Evolutionary conservation across 2,329 filamentous ascomycete species (phyloP), one percentile per base, ranked within the genome.

Genomic region (Microascus cirrosus): DNA sequence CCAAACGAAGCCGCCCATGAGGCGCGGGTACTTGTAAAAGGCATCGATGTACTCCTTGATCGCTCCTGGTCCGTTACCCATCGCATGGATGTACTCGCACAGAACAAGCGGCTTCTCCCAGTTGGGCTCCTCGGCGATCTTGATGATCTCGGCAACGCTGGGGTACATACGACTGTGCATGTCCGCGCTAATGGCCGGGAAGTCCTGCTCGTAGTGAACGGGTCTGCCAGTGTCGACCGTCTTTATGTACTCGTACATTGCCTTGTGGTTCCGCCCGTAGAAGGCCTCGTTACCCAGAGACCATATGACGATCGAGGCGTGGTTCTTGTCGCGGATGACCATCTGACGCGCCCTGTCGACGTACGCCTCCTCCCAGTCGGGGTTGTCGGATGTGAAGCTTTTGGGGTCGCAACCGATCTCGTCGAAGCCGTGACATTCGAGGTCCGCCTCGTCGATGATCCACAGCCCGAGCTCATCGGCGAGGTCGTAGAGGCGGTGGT

Each of bases 261-360:
- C 81, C 54, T 76, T 77, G 58, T 86, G 83, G 60, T 89, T 89
- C 1, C 72, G 71, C 0, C 86, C 86, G 59, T 87, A 88, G 63
- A 87, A 89, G 0, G 85, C 77, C 65, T 89, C 86, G 59, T 89
- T 90, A 0, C 86, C 86, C 0, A 90, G 72, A 20, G 82, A 86
- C 87, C 86, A 90, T 56, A 89, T 80, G 52, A 89, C 80, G 2
- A 90, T 73, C 6, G 76, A 85, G 0, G 85, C 73, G 62, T 87
- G 83, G 56, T 89, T 78, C 62, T 74, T 76, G 61, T 76, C 74
- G 12, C 86, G 75, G 62, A 80, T 74, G 0, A 89, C 81, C 62
- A 89, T 73, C 60, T 87, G 83, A 32, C 75, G 70, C 3, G 83
- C 83, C 1, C 86, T 78, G 65, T 89, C 86, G 1, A 89, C 70